A percentile compares a stretch with the other conserved stretches of the same genome.
Evolutionary conservation across 495 filamentous ascomycete genomes (phyloP).

Genomic region (Neurospora sp.): DNA sequence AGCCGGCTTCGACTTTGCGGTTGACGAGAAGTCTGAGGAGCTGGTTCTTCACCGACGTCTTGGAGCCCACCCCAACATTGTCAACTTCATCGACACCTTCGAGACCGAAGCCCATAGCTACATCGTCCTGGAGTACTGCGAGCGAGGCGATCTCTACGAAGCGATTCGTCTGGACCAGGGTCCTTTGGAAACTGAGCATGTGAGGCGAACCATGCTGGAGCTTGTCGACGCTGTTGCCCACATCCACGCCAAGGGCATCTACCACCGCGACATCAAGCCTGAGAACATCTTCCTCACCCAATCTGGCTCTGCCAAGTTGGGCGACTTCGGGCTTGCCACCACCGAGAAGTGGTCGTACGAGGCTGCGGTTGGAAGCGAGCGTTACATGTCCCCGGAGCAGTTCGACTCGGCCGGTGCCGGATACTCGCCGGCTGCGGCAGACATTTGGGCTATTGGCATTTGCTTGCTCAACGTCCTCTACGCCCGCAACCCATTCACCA

Average conservation of each 20-base stretch:
- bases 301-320: slow-evolving; percentile 84
- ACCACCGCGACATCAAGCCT: slow-evolving; percentile 98
- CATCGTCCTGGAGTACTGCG: slow-evolving; percentile 89
- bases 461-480: slow-evolving; percentile 94
- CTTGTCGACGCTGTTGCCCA: slow-evolving; percentile 81
- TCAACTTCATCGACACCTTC: slow-evolving; percentile 85
- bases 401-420: slow-evolving; percentile 77
- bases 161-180: slow-evolving; percentile 82
- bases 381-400: slow-evolving; percentile 98
- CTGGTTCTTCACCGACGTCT: slow-evolving; percentile 70
- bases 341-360: slow-evolving; percentile 80
- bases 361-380: slow-evolving; percentile 87
- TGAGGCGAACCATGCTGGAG: slow-evolving; percentile 93
- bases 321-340: slow-evolving; percentile 90
- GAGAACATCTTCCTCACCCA: slow-evolving; percentile 96
- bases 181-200: slow-evolving; percentile 88
- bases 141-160: slow-evolving; percentile 95
- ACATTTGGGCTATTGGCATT: slow-evolving; percentile 94
- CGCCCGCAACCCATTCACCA: slow-evolving; percentile 87
- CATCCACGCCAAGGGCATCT: slow-evolving; percentile 83
- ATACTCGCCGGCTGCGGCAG: slow-evolving; percentile 88
- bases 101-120: slow-evolving; percentile 85
- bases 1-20: slow-evolving; percentile 42
- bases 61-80: slow-evolving; percentile 76
- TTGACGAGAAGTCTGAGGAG: slow-evolving; percentile 84